Evolutionary conservation across 768 basidiomycete genomes (phyloP), one percentile per base, ranked within the genome.

Genomic region (Brasilioporus rufonigricans): DNA sequence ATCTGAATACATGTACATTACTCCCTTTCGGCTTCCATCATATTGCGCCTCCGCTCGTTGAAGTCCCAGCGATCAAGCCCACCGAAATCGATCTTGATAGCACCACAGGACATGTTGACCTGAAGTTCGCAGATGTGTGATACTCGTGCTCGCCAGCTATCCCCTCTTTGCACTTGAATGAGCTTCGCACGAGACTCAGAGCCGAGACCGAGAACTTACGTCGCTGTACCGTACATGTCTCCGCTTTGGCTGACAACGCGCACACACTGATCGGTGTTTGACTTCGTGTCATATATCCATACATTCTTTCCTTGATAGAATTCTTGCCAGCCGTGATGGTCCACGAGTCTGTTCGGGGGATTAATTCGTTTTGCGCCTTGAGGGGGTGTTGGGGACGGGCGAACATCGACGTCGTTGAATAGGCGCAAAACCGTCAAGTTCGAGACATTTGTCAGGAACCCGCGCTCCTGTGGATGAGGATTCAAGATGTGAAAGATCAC

Each of bases 81-180:
- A 36, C 87, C 87, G 64, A 92, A 91, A 64, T 86, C 81, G 31
- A 92, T 85, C 54, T 75, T 82, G 78, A 91, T 78, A 9, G 77
- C 79, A 18, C 79, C 78, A 19, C 74, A 74, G 4, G 78, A 74
- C 68, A 90, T 76, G 60, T 80, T 85, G 61, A 85, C 81, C 62
- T 90, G 89, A 35, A 91, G 74, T 68, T 91, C 89, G 56, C 78
- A 80, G 7, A 91, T 80, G 63, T 88, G 87, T 23, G 83, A 74
- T 2, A 78, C 86, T 44, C 84, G 76, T 12, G 85, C 85, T 19
- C 90, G 81, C 89, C 89, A 92, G 61, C 88, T 92, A 63, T 92
- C 90, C 21, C 82, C 90, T 33, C 90, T 92, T 66, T 10, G 31
- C 14, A 27, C 29, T 39, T 54, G n/a, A 35, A 57, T 65, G 32